Evolutionary conservation across 495 filamentous ascomycete species (phyloP).

Genomic region (Astrothelium macrocarpum): DNA sequence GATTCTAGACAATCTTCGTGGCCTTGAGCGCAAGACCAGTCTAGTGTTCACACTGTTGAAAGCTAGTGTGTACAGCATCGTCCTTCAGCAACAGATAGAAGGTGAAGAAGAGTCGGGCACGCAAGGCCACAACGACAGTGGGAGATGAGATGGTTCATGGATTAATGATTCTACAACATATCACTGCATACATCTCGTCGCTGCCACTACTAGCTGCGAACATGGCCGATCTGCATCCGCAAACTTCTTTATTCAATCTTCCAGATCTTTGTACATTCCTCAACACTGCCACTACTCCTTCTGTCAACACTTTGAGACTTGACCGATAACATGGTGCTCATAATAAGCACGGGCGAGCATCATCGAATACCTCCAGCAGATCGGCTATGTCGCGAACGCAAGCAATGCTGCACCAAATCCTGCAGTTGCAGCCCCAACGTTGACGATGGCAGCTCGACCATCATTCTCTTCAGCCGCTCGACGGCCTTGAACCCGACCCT

Average conservation of each 20-base stretch:
- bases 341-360: background rate
- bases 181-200: background rate
- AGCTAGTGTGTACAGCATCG: slow-evolving; percentile 96
- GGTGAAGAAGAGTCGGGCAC: slow-evolving; percentile 45
- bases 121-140: slow-evolving; percentile 21
- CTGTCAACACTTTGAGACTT: background rate
- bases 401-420: slow-evolving; percentile 1
- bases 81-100: slow-evolving; percentile 88
- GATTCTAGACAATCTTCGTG: slow-evolving; percentile 72
- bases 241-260: slow-evolving; percentile 5
- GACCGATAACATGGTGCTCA: background rate
- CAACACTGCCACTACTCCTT: background rate
- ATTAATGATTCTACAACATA: background rate
- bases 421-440: slow-evolving; percentile 5
- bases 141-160: slow-evolving; percentile 1
- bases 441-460: slow-evolving; percentile 4
- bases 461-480: background rate
- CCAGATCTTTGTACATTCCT: slow-evolving; percentile 4
- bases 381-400: slow-evolving; percentile 2
- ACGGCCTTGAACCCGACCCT: too few species aligned
- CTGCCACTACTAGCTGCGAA: slow-evolving; percentile 10
- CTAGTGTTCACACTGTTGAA: slow-evolving; percentile 92
- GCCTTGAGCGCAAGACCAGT: slow-evolving; percentile 86
- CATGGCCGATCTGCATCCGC: background rate
- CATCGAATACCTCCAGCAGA: slow-evolving; percentile 5